Base-by-base conservation (phyloP, 31 red algal genomes). In the Bonnemaisonia californica region DNA sequence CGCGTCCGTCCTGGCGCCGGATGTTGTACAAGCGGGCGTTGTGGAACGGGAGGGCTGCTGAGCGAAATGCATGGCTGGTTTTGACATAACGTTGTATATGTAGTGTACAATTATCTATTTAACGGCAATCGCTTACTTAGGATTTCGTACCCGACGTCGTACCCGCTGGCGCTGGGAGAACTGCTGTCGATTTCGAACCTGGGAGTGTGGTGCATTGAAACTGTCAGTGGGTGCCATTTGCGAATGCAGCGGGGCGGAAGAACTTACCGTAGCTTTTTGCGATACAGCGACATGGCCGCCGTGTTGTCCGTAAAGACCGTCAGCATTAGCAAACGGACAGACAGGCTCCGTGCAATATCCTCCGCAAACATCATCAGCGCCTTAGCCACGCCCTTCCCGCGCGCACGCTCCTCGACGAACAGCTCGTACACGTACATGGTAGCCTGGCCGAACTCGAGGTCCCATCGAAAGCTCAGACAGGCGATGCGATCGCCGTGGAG, bases 391-490 rank as follows among this genome's bases (percentile, higher is more conserved):
- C 71, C 57, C 3, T 59, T 74, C 38, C 80, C 51, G 21, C 88
- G 57, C 18, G 21, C 24, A 0, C 23, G 13, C 35, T 76, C 79
- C 32, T 62, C 71, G 8, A 91, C 79, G 38, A 69, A 83, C 4
- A 91, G 36, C 45, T 91, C 88, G 54, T 91, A 91, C 1, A 91
- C 79, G 42, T 91, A 91, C 72, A 91, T 78, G 40, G 80, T 65
- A 24, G 73, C 68, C 19, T 76, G 48, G 2, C 69, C 68, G 28
- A 82, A 68, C 54, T 71, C 80, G 19, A 83, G 33, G 37, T 79
- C 79, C 72, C 70, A 83, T 19, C 79, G 79, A 29, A 71, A 91
- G 33, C 69, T 57, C 21, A 91, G 62, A 73, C 83, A 91, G 4
- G 88, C 87, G 39, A 77, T 21, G 26, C 40, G 83, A 0, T 39